A percentile compares a stretch with the other conserved stretches of the same genome.
Conservation (phyloP, 768 basidiomycete species). For the Clavaria fumosa region DNA sequence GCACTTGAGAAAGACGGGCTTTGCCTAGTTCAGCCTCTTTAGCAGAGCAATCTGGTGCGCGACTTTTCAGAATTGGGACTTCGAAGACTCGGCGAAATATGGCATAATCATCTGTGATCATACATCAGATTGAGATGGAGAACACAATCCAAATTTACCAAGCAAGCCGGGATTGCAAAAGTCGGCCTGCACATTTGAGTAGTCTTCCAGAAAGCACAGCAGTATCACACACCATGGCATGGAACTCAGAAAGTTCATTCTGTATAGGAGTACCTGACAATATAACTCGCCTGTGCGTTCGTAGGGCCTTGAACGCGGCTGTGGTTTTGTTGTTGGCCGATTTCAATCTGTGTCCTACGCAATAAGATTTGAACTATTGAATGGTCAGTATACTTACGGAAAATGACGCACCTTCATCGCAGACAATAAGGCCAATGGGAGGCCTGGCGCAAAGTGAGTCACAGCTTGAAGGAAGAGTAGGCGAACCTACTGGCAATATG, state of each 20-base stretch:
- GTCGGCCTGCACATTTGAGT: constrained; percentile 57
- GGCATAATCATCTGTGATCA: constrained; percentile 49
- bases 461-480: constrained; percentile 1
- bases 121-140: constrained; percentile 1
- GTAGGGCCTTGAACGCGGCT: constrained; percentile 66
- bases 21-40: constrained; percentile 70
- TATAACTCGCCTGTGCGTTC: constrained; percentile 67
- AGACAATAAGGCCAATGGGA: constrained; percentile 83
- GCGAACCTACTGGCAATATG: constrained; percentile 43
- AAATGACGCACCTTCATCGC: constrained; percentile 79
- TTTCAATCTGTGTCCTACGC: constrained; percentile 75
- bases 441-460: constrained; percentile 37
- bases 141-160: constrained; percentile 40
- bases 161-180: constrained; percentile 91
- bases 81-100: constrained; percentile 77
- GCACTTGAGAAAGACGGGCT: constrained; percentile 62
- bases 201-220: too few species aligned
- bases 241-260: constrained; percentile 90
- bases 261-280: constrained; percentile 96
- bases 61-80: constrained; percentile 70
- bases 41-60: constrained; percentile 55
- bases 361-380: constrained; percentile 1
- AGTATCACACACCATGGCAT: constrained; percentile 66
- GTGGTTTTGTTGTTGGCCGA: constrained; percentile 85
- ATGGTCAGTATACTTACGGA: background rate